phyloP scores from a whole-genome alignment of 352 stramenopile genomes.

The Globisporangium solare region DNA sequence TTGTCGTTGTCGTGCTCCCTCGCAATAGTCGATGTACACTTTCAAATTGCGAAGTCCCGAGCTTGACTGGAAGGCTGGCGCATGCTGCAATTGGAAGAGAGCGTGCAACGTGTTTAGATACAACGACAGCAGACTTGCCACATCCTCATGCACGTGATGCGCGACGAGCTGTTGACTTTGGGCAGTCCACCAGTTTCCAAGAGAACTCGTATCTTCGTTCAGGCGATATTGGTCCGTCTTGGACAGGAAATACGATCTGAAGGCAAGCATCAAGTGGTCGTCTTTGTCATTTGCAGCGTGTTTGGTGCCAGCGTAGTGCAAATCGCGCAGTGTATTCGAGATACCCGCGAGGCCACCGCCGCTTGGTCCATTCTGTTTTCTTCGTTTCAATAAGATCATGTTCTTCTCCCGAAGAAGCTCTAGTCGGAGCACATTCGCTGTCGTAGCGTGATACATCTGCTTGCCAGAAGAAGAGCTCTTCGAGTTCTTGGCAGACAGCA shows the following conservation, averaged over 20 bases:
- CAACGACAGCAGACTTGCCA: constrained; percentile 27
- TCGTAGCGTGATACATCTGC: constrained; percentile 1
- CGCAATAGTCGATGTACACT: constrained; percentile 25
- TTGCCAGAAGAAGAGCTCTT: background rate
- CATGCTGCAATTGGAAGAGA: constrained; percentile 48
- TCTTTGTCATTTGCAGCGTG: constrained; percentile 12
- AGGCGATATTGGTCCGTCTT: constrained; percentile 3
- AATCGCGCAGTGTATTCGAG: constrained; percentile 16
- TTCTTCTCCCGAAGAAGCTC: constrained; percentile 51
- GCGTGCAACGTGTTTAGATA: constrained; percentile 50
- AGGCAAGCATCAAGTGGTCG: constrained; percentile 24
- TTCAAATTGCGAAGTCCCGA: constrained; percentile 41
- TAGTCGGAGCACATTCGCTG: constrained; percentile 56
- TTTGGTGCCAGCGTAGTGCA: constrained; percentile 6
- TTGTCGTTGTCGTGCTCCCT: background rate
- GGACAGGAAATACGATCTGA: constrained; percentile 30
- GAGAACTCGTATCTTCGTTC: constrained; percentile 2
- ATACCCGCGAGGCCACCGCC: constrained; percentile 10
- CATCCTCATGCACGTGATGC: constrained; percentile 24
- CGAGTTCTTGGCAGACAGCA: constrained; percentile 11
- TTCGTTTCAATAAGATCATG: constrained; percentile 57
- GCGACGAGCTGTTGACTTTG: constrained; percentile 28
- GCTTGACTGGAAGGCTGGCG: constrained; percentile 24
- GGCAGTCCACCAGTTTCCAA: constrained; percentile 8
- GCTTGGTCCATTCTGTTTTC: constrained; percentile 18